These are phyloP conservation scores for Citrus glauca DNA, from an alignment of 345 rosid species.

Conservation along the genomic window DNA sequence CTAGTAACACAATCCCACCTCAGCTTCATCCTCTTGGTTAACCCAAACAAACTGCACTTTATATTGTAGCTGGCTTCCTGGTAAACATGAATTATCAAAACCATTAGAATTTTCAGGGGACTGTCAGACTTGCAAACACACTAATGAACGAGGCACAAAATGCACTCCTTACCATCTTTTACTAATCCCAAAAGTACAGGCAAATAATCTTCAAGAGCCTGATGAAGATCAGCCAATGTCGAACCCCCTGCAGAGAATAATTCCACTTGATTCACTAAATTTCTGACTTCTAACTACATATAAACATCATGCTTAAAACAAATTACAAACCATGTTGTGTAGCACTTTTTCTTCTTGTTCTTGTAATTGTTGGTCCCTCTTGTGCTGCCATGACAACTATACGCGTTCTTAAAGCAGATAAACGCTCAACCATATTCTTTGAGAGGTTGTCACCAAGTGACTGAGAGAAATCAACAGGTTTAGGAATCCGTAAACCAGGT, in stretches of 20 bases:
- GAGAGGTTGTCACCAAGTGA: constrained; percentile 69
- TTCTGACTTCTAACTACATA: neutral
- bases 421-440: constrained; percentile 66
- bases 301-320: neutral
- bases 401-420: constrained; percentile 86
- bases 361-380: constrained; percentile 91
- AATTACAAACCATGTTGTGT: constrained; percentile 86
- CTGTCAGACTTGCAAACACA: constrained; percentile 6
- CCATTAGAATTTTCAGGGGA: neutral
- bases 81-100: constrained; percentile 7
- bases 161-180: constrained; percentile 60
- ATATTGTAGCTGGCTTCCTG: constrained; percentile 74
- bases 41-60: constrained; percentile 85
- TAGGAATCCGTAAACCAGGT: constrained; percentile 95
- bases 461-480: constrained; percentile 74
- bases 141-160: neutral
- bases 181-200: constrained; percentile 88
- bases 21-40: constrained; percentile 92
- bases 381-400: constrained; percentile 97
- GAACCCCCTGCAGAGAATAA: constrained; percentile 67
- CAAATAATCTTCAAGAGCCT: constrained; percentile 95
- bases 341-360: constrained; percentile 86
- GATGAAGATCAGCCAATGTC: constrained; percentile 89
- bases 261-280: constrained; percentile 19
- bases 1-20: constrained; percentile 42